Conservation (phyloP, 495 filamentous ascomycete species). For the Amniculicola lignicola region DNA sequence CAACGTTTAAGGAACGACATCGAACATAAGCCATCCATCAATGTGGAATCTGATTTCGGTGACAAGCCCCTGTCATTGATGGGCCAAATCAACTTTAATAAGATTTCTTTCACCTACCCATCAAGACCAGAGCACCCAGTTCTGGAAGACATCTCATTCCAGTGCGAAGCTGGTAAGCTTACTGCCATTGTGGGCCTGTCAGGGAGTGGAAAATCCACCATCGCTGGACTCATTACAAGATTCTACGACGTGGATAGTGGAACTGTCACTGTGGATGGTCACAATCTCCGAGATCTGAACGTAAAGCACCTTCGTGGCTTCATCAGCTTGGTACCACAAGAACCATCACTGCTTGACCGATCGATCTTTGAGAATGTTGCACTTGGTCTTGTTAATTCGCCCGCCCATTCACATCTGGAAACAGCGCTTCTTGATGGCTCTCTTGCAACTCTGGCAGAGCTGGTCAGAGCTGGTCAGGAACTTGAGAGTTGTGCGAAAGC, state of each 20-base stretch:
- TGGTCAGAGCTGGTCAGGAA: conserved; percentile 42
- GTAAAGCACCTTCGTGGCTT: conserved; percentile 59
- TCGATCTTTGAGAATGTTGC: conserved; percentile 75
- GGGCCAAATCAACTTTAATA: conserved; percentile 30
- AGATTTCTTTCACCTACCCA: conserved; percentile 37
- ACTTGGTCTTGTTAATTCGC: conserved; percentile 59
- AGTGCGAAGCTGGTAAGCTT: conserved; percentile 33
- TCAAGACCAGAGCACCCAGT: conserved; percentile 28
- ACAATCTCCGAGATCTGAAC: conserved; percentile 18
- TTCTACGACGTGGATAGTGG: conserved; percentile 36
- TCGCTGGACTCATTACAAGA: conserved; percentile 31
- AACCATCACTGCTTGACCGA: conserved; percentile 82
- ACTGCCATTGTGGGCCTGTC: conserved; percentile 37
- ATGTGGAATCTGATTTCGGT: conserved; percentile 44
- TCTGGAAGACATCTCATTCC: conserved; percentile 28
- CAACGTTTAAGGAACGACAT: conserved; percentile 52
- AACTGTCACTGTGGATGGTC: conserved; percentile 28
- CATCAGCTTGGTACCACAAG: conserved; percentile 78
- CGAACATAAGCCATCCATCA: conserved; percentile 51
- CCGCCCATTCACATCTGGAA: conserved; percentile 47
- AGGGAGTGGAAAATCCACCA: conserved; percentile 39
- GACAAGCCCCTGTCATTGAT: conserved; percentile 42
- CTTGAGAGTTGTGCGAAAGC: conserved; percentile 38
- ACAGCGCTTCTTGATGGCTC: conserved; percentile 35
- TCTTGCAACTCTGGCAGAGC: conserved; percentile 39